Base-by-base conservation (phyloP, 75 land plant species). In the Pinus tabuliformis region DNA sequence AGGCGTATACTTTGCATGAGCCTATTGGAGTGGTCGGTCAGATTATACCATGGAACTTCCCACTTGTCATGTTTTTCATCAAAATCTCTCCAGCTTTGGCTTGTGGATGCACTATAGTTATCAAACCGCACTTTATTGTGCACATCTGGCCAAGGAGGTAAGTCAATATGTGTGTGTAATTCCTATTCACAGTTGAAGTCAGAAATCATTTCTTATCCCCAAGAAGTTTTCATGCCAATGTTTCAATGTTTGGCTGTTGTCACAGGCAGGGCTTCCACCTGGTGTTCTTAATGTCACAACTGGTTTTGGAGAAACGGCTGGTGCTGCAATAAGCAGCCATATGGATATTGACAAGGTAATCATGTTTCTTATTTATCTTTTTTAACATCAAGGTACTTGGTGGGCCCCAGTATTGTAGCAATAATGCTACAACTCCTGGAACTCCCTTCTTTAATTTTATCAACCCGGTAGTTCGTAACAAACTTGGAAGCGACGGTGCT, bases 301-400 rank as follows among this genome's bases (percentile, higher is more conserved):
- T 60, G 94, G 99, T 3, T 95, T 78, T 84, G 99, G 99, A 49
- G 84, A 80, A 0, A 88, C 94, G 64, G 96, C 94, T 22, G 99
- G 99, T 12, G 91, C 89, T 42, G 92, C 99, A 22, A 80, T 95
- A 80, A 71, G 86, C 58, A 81, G 85, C 74, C 99, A 95, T 76
- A 95, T 95, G 94, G 96, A 93, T 58, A 83, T 95, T 20, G 96
- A 95, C 79, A 89, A 93, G 89, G 95, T 92, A 76, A 8, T 22
- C 3, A 60, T 24, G 4, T 45, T 6, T 45, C 0, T 6, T 6
- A 6, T 45, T 45, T 6, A 45, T 45, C 49, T 45, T 45, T 45
- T 7, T 7, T 6, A 6, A 0, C 49, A 45, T 45, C 8, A 45
- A 45, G 49, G 49, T 45, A n/a, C n/a, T n/a, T n/a, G n/a, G n/a